Evolutionary conservation across 176 grass and related monocot species (phyloP).

Genomic region (Musa troglodytarum): DNA sequence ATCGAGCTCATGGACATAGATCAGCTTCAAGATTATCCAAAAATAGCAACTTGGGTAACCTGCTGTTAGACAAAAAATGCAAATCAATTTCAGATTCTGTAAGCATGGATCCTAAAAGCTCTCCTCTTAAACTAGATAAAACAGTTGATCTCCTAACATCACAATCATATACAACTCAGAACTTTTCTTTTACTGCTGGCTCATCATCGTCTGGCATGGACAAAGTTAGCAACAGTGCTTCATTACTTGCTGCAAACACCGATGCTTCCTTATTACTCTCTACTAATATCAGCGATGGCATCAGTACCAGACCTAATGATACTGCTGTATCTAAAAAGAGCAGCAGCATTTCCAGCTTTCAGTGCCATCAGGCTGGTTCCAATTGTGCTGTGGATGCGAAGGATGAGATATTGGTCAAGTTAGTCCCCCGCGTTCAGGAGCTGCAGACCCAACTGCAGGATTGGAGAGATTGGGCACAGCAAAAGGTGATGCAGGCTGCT

Average conservation of each 20-base stretch:
- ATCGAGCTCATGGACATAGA: neutral
- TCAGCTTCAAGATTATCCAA: constrained; percentile 7
- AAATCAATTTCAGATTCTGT: constrained; percentile 5
- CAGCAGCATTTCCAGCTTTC: neutral
- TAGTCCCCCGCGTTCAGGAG: constrained; percentile 2
- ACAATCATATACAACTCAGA: neutral
- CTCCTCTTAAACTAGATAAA: constrained; percentile 2
- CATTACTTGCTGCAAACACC: constrained; percentile 1
- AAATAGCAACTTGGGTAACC: neutral
- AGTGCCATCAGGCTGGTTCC: neutral
- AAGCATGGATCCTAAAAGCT: neutral
- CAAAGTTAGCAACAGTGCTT: neutral
- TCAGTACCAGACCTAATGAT: neutral
- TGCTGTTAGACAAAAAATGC: neutral
- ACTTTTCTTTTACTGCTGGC: constrained; percentile 11
- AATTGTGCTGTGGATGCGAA: neutral
- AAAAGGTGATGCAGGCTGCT: constrained; percentile 20
- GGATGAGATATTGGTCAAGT: constrained; percentile 12
- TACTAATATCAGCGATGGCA: neutral
- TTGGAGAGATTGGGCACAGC: constrained; percentile 10
- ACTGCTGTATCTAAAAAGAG: neutral
- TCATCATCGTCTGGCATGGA: neutral
- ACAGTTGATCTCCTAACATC: neutral
- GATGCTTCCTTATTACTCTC: neutral
- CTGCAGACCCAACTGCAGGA: constrained; percentile 14